These are phyloP conservation scores for Mallotus repandus DNA, from an alignment of 441 rosid species.

Conservation along the genomic window DNA sequence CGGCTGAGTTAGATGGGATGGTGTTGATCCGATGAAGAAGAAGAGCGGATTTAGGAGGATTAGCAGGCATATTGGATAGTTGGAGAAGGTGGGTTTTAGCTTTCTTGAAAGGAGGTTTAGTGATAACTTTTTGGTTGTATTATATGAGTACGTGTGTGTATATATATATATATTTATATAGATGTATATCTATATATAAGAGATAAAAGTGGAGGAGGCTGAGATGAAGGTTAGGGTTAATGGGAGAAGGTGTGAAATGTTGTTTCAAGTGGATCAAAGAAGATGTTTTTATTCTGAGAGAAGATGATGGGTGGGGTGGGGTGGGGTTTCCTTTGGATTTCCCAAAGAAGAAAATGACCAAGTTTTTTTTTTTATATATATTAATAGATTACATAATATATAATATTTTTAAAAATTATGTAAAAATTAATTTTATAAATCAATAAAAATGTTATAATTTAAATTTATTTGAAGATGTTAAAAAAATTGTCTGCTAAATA, in stretches of 20 bases:
- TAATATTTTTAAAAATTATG: no score
- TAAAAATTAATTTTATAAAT: no score
- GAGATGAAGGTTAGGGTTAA: neutral
- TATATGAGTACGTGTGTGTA: no score
- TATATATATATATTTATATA: neutral
- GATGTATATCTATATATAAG: neutral
- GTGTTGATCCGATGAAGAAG: conserved; percentile 51
- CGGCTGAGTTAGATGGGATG: conserved; percentile 20
- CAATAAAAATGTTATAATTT: no score
- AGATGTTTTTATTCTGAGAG: neutral
- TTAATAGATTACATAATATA: no score
- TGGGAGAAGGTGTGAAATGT: neutral
- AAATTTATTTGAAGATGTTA: no score
- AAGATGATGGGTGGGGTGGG: conserved; percentile 7
- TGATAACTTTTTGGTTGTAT: neutral
- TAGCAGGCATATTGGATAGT: conserved; percentile 45
- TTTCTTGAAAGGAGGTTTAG: neutral
- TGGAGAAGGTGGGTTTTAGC: no score
- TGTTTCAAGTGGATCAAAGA: neutral
- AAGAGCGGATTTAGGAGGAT: conserved; percentile 41
- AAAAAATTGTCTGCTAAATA: no score
- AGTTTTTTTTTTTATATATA: no score
- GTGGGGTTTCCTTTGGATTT: neutral
- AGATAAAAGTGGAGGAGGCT: neutral
- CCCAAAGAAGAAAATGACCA: neutral